Percentiles rank a stretch among this genome's conserved stretches.
Conservation (phyloP, 2,329 filamentous ascomycete genomes). For the Emericellopsis atlantica region DNA sequence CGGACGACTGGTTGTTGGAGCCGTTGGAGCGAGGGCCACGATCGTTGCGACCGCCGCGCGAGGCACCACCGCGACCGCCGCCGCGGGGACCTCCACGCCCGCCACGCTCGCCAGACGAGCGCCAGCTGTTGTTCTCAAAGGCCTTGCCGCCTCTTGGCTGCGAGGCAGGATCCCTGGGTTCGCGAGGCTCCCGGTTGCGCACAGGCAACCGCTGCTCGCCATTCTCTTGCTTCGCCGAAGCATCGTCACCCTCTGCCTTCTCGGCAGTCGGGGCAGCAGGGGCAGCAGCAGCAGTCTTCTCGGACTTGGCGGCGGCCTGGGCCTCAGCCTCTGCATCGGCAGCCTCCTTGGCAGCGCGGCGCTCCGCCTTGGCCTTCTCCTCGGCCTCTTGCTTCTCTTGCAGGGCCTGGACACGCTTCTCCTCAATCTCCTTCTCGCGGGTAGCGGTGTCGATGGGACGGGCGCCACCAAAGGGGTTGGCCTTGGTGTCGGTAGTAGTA, state of each 20-base stretch:
- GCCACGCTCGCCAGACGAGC: conserved; percentile 34
- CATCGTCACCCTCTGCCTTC: conserved; percentile 13
- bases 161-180: conserved; percentile 29
- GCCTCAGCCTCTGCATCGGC: conserved; percentile 25
- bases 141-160: conserved; percentile 34
- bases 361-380: conserved; percentile 72
- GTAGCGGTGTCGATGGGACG: conserved; percentile 88
- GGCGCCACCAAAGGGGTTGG: conserved; percentile 87
- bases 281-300: conserved; percentile 14
- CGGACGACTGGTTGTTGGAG: conserved; percentile 23
- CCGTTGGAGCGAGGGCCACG: conserved; percentile 38
- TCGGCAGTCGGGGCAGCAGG: conserved; percentile 12
- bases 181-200: conserved; percentile 22
- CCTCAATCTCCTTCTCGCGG: conserved; percentile 79
- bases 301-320: conserved; percentile 19
- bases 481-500: conserved; percentile 56
- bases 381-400: conserved; percentile 80
- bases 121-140: conserved; percentile 48
- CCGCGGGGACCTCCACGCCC: conserved; percentile 32
- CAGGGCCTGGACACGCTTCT: conserved; percentile 63
- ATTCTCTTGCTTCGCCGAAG: conserved; percentile 11
- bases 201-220: conserved; percentile 34
- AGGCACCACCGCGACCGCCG: conserved; percentile 10
- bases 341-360: conserved; percentile 46
- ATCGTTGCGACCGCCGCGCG: conserved; percentile 14